Base-by-base conservation (phyloP, 2,329 filamentous ascomycete genomes). In the Xylaria sp. region DNA sequence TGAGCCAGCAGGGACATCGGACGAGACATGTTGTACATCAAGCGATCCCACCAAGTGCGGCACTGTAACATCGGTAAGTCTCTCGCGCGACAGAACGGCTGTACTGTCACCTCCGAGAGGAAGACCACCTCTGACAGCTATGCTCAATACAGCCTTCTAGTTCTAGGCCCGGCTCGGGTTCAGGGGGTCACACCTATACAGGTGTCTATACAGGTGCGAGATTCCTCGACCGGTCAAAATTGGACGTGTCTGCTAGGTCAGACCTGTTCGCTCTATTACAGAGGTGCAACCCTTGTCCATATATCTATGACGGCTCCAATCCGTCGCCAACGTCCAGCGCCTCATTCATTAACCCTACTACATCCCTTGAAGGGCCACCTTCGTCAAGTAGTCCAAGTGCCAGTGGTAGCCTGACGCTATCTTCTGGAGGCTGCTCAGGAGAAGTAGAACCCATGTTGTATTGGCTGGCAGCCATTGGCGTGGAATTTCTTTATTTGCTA, bases 181-280 rank as follows among this genome's bases (percentile, higher is more conserved):
- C 46, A 0, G 46, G 58, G n/a, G 23, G 58, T 30, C 36, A 55
- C 13, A 55, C 60, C 5, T 62, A 36, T 39, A 62, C 60, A n/a
- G 50, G 39, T 15, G n/a, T 62, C 28, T 55, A 62, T 30, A n/a
- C n/a, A n/a, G n/a, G n/a, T 62, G 48, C 39, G 50, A 34, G 60
- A 62, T 62, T 62, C 36, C 5, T 45, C 48, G 1, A 28, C 34
- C 13, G 60, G 60, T 25, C 34, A 48, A 28, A 62, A 48, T 7
- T 62, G 48, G 60, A 62, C 60, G 2, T 62, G 60, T 20, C 48
- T 62, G 13, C 39, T 62, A 32, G 60, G 60, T 4, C 60, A 62
- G 39, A 62, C 48, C n/a, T 62, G 48, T 39, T 12, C 18, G 28
- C 25, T 55, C 13, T 62, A 39, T 5, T 62, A 62, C 9, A 45